Conservation (phyloP, 148 eudicot genomes). For the Rhododendron ovatum region DNA sequence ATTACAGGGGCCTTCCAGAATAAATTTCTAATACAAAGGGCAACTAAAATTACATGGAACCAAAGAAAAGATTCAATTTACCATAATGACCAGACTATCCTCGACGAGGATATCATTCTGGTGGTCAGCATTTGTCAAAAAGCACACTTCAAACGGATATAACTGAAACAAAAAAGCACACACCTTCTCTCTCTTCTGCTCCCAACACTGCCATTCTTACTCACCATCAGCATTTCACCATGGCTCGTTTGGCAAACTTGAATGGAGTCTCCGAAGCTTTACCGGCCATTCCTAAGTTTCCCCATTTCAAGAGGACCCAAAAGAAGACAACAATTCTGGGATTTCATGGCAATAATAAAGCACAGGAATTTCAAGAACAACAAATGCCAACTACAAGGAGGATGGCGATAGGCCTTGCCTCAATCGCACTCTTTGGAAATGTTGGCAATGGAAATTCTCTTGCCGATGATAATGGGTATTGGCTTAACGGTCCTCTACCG, state of each 20-base stretch:
- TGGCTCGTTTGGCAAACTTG: constrained; percentile 53
- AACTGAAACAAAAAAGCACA: background rate
- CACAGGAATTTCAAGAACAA: constrained; percentile 14
- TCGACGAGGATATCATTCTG: constrained; percentile 41
- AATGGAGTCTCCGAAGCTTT: constrained; percentile 46
- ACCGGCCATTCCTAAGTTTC: constrained; percentile 34
- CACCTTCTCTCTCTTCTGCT: background rate
- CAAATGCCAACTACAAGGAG: constrained; percentile 50
- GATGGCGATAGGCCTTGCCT: constrained; percentile 47
- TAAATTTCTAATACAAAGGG: too few species aligned
- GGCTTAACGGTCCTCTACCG: constrained; percentile 54
- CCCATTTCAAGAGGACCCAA: constrained; percentile 14
- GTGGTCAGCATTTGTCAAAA: constrained; percentile 49
- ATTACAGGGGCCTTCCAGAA: too few species aligned
- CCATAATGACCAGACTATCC: constrained; percentile 11
- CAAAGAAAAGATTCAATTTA: background rate
- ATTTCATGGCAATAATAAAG: constrained; percentile 25
- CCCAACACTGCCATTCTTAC: background rate
- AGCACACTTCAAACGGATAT: constrained; percentile 14
- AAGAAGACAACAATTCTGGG: constrained; percentile 22
- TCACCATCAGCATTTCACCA: constrained; percentile 12
- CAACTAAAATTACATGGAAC: background rate
- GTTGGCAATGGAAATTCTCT: constrained; percentile 25
- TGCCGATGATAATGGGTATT: constrained; percentile 54
- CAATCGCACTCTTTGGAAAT: constrained; percentile 44